Base-by-base conservation (phyloP, 2,329 filamentous ascomycete species). In the Metarhizium album region DNA sequence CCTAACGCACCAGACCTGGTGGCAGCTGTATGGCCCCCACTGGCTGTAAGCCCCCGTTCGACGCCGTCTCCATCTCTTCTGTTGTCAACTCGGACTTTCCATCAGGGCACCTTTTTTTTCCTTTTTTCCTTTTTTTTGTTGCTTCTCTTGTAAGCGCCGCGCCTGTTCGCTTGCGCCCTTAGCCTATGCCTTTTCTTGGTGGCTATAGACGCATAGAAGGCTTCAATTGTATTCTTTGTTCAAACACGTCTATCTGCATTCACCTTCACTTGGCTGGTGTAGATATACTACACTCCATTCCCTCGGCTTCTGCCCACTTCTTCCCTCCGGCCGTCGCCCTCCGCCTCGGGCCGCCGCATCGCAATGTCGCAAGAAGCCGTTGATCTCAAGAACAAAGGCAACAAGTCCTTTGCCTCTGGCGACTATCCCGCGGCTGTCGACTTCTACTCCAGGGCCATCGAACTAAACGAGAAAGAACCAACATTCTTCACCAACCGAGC, bases 401-500 rank as follows among this genome's bases (percentile, higher is more conserved):
- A 98, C 71, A 87, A 90, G 64, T 90, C 90, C 49, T 97, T 97
- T 70, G 82, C 83, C 51, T 75, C 82, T 31, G 89, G 95, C 62
- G 86, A 97, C 73, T 98, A 87, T 86, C 80, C 78, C 11, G 73
- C 77, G 3, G 93, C 93, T 7, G 78, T 95, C 56, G 83, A 90
- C 2, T 82, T 83, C 58, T 98, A 98, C 69, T 82, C 82, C 50
- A 80, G 94, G 70, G 91, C 91, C 24, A 97, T 98, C 64, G 83
- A 86, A 54, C 71, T 87, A 59, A 84, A 95, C 70, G 80, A 85
- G 64, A 76, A 86, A 59, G 86, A 97, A 63, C 87, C 90, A 6
- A 86, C 90, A 0, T 97, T 90, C 72, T 97, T 83, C 72, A 90
- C 88, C 61, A 98, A 98, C 72, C 80, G 93, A 66, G 93, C 93